Percentiles rank a stretch among this genome's conserved stretches.
phyloP scores from a whole-genome alignment of 2,329 filamentous ascomycete genomes.

The Colletotrichum shisoi region DNA sequence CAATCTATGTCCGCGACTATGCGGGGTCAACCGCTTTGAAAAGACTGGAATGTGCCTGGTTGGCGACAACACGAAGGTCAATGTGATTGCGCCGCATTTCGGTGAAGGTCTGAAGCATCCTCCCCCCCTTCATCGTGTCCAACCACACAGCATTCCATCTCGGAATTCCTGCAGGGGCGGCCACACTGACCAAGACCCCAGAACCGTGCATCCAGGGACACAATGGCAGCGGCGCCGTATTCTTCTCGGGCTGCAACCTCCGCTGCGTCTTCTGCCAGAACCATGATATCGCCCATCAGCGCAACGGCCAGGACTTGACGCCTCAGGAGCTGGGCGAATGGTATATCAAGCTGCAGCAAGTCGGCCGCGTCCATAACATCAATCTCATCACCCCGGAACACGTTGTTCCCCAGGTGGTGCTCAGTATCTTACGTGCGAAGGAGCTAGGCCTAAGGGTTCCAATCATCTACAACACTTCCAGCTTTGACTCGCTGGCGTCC shows the following conservation, averaged over 20 bases:
- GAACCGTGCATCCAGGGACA: slow-evolving; percentile 85
- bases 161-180: slow-evolving; percentile 1
- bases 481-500: slow-evolving; percentile 78
- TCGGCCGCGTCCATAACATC: slow-evolving; percentile 87
- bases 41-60: slow-evolving; percentile 81
- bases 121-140: not conserved
- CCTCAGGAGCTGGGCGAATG: slow-evolving; percentile 81
- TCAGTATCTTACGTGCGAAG: slow-evolving; percentile 76
- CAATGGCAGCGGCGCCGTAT: slow-evolving; percentile 80
- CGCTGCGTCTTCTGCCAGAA: slow-evolving; percentile 83
- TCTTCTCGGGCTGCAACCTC: slow-evolving; percentile 79
- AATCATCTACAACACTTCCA: slow-evolving; percentile 85
- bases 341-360: slow-evolving; percentile 82
- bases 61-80: slow-evolving; percentile 78
- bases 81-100: slow-evolving; percentile 85
- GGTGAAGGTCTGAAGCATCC: slow-evolving; percentile 66
- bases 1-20: slow-evolving; percentile 80
- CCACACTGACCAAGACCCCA: slow-evolving; percentile 43
- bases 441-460: slow-evolving; percentile 74
- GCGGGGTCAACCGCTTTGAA: slow-evolving; percentile 82
- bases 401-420: slow-evolving; percentile 81
- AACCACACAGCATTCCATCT: not conserved
- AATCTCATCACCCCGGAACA: slow-evolving; percentile 89
- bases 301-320: slow-evolving; percentile 80
- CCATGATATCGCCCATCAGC: slow-evolving; percentile 81